phyloP scores from a whole-genome alignment of 257 asterid genomes.

The Przewalskia tangutica region DNA sequence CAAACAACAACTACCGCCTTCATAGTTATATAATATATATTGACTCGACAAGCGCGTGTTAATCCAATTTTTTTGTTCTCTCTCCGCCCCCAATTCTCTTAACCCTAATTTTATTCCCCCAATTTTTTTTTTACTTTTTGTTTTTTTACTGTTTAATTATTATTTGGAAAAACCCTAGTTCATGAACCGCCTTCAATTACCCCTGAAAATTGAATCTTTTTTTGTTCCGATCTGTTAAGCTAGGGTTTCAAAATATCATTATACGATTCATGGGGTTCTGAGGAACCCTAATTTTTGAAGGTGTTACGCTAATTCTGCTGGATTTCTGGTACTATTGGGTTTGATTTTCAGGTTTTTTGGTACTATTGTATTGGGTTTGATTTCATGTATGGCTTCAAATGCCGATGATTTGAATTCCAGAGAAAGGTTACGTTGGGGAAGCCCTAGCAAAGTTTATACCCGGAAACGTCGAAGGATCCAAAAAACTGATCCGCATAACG shows the following conservation, averaged over 20 bases:
- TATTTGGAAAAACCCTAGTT: slow-evolving; percentile 31
- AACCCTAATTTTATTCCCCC: slow-evolving; percentile 2
- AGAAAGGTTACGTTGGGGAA: slow-evolving; percentile 28
- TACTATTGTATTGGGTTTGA: not conserved
- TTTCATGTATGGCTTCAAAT: slow-evolving; percentile 51
- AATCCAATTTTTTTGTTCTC: slow-evolving; percentile 11
- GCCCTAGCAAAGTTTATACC: slow-evolving; percentile 33
- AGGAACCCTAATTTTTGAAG: slow-evolving; percentile 35
- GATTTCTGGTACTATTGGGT: too few species aligned
- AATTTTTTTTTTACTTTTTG: not conserved
- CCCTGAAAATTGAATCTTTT: not conserved
- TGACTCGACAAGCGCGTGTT: not conserved
- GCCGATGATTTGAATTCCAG: slow-evolving; percentile 27
- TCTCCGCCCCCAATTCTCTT: not conserved
- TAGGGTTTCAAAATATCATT: slow-evolving; percentile 14
- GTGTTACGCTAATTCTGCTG: too few species aligned
- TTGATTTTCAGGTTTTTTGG: too few species aligned
- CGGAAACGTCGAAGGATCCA: slow-evolving; percentile 15
- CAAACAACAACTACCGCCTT: too few species aligned
- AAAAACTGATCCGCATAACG: slow-evolving; percentile 12
- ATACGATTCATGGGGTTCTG: slow-evolving; percentile 25
- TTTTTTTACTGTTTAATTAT: not conserved
- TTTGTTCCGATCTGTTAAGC: slow-evolving; percentile 5
- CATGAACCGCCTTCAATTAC: not conserved
- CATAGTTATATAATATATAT: too few species aligned